Percentiles rank a stretch among this genome's conserved stretches.
phyloP scores from a whole-genome alignment of 495 filamentous ascomycete species.

The Corynascus novoguineensis region DNA sequence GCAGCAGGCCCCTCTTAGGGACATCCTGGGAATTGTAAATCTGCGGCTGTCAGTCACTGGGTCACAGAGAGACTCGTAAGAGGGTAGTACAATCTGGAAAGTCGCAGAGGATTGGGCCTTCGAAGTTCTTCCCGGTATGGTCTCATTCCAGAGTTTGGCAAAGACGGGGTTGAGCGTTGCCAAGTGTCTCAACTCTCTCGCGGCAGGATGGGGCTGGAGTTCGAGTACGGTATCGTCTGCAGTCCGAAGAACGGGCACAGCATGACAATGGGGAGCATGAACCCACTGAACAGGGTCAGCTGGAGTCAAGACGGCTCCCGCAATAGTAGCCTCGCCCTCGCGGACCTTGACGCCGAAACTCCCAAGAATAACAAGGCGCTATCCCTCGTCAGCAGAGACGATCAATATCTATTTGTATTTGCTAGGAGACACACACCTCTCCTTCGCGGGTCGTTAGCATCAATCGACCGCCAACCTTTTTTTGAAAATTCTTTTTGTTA shows the following conservation, averaged over 20 bases:
- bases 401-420: neutral
- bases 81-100: conserved; percentile 38
- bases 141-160: conserved; percentile 66
- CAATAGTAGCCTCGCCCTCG: conserved; percentile 53
- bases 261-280: conserved; percentile 70
- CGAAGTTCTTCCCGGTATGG: conserved; percentile 10
- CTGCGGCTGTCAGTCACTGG: conserved; percentile 29
- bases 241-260: conserved; percentile 65
- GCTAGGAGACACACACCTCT: conserved; percentile 39
- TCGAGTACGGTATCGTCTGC: conserved; percentile 47
- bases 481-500: conserved; percentile 37
- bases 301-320: conserved; percentile 58
- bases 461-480: conserved; percentile 31
- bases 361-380: conserved; percentile 66
- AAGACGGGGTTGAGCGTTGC: conserved; percentile 63
- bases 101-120: conserved; percentile 17
- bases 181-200: conserved; percentile 52
- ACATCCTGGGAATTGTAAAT: conserved; percentile 43
- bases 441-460: conserved; percentile 38
- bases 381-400: conserved; percentile 2
- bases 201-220: conserved; percentile 45
- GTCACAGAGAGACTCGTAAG: neutral
- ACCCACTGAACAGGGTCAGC: conserved; percentile 53
- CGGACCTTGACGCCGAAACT: conserved; percentile 67
- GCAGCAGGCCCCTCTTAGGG: conserved; percentile 43